These are phyloP conservation scores for Boletus rufocinnamomeus DNA, from an alignment of 768 basidiomycete species.

Conservation along the genomic window DNA sequence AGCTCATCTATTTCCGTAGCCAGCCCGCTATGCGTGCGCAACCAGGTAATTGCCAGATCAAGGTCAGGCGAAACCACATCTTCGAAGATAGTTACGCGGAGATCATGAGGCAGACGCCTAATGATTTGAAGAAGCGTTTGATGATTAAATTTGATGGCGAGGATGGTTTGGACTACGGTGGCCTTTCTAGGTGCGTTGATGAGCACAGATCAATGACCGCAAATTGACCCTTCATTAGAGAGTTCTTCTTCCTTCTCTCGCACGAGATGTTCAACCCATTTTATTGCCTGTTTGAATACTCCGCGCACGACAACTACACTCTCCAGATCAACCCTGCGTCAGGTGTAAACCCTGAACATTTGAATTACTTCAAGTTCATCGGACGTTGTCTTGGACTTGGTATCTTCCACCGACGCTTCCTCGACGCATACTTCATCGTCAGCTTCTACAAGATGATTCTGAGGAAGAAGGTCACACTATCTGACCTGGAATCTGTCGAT, in stretches of 20 bases:
- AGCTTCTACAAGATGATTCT: constrained; percentile 99
- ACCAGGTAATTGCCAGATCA: constrained; percentile 99
- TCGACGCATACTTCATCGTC: constrained; percentile 99
- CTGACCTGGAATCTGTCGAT: constrained; percentile 96
- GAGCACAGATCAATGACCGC: neutral
- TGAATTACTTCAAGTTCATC: constrained; percentile 99
- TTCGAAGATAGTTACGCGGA: constrained; percentile 99
- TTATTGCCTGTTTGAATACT: constrained; percentile 99
- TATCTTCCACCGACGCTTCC: constrained; percentile 98
- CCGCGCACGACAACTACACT: constrained; percentile 99
- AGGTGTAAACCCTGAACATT: constrained; percentile 96
- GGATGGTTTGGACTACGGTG: constrained; percentile 98
- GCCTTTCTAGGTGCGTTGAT: constrained; percentile 79
- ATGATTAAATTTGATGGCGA: constrained; percentile 99
- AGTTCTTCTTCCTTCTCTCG: constrained; percentile 99
- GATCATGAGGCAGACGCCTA: constrained; percentile 99
- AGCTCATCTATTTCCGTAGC: constrained; percentile 98
- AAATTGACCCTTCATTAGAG: constrained; percentile 51
- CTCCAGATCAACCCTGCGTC: constrained; percentile 99
- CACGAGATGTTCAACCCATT: constrained; percentile 99
- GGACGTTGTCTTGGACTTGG: constrained; percentile 93
- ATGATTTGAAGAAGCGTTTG: constrained; percentile 95
- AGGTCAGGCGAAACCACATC: constrained; percentile 96
- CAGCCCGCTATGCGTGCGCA: constrained; percentile 98
- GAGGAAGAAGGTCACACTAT: constrained; percentile 93